Base-by-base conservation (phyloP, 2,329 filamentous ascomycete genomes). In the Pleurostoma richardsiae region DNA sequence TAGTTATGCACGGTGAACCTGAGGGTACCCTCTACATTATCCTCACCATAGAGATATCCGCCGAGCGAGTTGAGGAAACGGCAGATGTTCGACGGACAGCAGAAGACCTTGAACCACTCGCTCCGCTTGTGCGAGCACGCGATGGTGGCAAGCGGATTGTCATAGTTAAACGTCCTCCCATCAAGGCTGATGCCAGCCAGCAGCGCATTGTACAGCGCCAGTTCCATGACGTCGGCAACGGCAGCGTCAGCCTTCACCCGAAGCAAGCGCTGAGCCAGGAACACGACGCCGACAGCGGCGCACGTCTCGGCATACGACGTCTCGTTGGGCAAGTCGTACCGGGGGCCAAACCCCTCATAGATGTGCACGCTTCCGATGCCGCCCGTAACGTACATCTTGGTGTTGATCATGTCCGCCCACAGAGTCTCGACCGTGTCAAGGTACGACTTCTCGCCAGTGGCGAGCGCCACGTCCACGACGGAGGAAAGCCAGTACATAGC, bases 351-450 rank as follows among this genome's bases (percentile, higher is more conserved):
- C 3, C 80, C 77, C 59, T 83, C 74, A 73, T 74, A 80, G 55
- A 81, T 74, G 54, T 73, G 68, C 41, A 79, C 71, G 2, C 67
- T 73, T 1, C 81, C 80, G 42, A 84, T 76, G 0, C 80, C 80
- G 2, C 80, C 81, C 0, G 81, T 84, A 10, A 82, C 56, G 47
- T 82, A 84, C 73, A 83, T 80, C 56, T 82, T 84, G 47, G 71
- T 72, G 38, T 77, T 66, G 0, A 79, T 71, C 77, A 83, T 83
- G 51, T 82, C 80, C 26, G 70, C 59, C 80, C 79, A 84, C 2
- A 83, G 60, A 5, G 70, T 63, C 19, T 19, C 19, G 19, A 19
- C 19, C 19, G 19, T 19, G 19, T 19, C 19, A 19, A 19, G 19
- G 19, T 19, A 19, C 19, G 19, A 19, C 19, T 19, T 19, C 19